phyloP scores from a whole-genome alignment of 2,329 filamentous ascomycete genomes.

The Ophiostoma ulmi region DNA sequence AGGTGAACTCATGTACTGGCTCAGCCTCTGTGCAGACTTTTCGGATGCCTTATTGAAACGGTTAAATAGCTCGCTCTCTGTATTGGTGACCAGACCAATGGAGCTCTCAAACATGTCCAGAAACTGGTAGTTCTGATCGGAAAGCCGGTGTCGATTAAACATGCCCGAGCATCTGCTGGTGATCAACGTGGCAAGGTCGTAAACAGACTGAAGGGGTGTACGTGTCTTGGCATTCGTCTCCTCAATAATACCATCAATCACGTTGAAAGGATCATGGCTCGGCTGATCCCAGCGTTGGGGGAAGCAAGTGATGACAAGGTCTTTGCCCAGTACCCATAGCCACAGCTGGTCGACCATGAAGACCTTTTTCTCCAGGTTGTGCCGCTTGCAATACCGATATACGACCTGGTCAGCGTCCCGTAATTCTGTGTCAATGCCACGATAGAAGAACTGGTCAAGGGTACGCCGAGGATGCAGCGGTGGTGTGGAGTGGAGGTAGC shows the following conservation, averaged over 20 bases:
- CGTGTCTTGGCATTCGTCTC: conserved; percentile 60
- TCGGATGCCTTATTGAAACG: conserved; percentile 55
- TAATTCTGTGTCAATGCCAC: conserved; percentile 55
- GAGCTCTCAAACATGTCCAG: conserved; percentile 63
- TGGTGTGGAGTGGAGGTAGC: conserved; percentile 43
- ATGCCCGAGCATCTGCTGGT: conserved; percentile 55
- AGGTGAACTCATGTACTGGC: conserved; percentile 35
- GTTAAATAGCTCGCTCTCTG: conserved; percentile 54
- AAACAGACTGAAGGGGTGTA: conserved; percentile 55
- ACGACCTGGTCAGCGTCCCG: conserved; percentile 61
- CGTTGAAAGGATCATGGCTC: conserved; percentile 57
- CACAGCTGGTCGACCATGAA: conserved; percentile 67
- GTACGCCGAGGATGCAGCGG: conserved; percentile 57
- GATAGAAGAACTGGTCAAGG: conserved; percentile 62
- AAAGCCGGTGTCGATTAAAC: conserved; percentile 55
- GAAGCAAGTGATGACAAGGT: conserved; percentile 56
- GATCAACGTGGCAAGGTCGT: conserved; percentile 59
- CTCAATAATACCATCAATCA: conserved; percentile 58
- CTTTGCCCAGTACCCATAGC: conserved; percentile 56
- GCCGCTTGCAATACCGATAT: conserved; percentile 48
- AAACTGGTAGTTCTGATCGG: conserved; percentile 58
- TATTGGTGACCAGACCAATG: conserved; percentile 51
- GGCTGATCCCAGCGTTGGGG: conserved; percentile 56
- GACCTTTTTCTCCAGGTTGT: conserved; percentile 48
- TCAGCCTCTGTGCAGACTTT: conserved; percentile 51